These are phyloP conservation scores for Vitis hybrid DNA, from an alignment of 177 flowering plant species.

Conservation along the genomic window DNA sequence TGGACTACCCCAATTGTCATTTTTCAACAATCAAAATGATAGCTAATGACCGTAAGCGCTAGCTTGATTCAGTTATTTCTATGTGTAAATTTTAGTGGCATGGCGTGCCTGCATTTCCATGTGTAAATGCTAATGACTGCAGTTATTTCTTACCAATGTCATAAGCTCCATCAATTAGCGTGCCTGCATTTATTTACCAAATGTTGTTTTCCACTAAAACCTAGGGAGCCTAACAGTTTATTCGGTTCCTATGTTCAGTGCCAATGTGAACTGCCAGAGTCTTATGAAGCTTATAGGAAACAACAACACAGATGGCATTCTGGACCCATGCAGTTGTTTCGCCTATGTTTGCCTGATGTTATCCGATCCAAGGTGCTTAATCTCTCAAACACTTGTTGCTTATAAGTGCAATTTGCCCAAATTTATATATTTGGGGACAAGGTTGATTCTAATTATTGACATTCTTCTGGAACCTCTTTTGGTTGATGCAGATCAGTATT, in stretches of 20 bases:
- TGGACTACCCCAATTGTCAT: too few species aligned
- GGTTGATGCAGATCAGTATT: slow-evolving; percentile 56
- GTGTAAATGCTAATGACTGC: too few species aligned
- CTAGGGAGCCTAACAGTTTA: neutral
- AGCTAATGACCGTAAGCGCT: too few species aligned
- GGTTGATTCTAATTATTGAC: slow-evolving; percentile 4
- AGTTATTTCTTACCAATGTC: too few species aligned
- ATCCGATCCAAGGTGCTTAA: slow-evolving; percentile 61
- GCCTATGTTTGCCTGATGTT: slow-evolving; percentile 77
- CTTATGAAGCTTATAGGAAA: slow-evolving; percentile 84
- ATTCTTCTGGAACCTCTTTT: neutral
- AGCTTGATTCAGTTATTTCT: neutral
- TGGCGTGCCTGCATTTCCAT: too few species aligned
- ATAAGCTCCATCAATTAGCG: too few species aligned
- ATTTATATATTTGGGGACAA: neutral
- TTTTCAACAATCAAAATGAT: too few species aligned
- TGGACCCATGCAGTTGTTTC: slow-evolving; percentile 93
- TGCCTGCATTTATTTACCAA: neutral
- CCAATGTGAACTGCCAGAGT: slow-evolving; percentile 88
- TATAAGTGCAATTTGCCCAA: neutral
- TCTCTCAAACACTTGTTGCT: neutral
- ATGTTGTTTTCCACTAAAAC: neutral
- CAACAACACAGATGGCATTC: slow-evolving; percentile 98
- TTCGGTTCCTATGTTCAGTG: slow-evolving; percentile 47
- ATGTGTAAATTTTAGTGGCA: neutral